Evolutionary conservation across 2,329 filamentous ascomycete genomes (phyloP).

Genomic region (Zymoseptoria brevis): DNA sequence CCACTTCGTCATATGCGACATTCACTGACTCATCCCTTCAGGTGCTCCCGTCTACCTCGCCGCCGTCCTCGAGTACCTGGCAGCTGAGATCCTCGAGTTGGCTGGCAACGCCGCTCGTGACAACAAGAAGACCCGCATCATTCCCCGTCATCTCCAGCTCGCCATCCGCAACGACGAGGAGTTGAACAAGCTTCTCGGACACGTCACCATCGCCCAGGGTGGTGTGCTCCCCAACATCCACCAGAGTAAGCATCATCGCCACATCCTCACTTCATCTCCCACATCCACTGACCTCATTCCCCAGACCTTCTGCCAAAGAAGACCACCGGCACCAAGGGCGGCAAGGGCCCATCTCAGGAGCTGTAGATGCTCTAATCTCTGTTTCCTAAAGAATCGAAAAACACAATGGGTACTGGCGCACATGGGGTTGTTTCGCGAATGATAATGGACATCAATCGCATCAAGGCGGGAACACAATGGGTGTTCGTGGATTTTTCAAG

Average conservation of each 20-base stretch:
- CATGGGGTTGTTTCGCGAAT: slow-evolving; percentile 25
- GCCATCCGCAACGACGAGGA: slow-evolving; percentile 97
- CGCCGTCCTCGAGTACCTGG: slow-evolving; percentile 94
- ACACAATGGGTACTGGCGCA: slow-evolving; percentile 27
- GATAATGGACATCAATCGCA: slow-evolving; percentile 26
- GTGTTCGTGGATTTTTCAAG: slow-evolving; percentile 13
- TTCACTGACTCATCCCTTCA: slow-evolving; percentile 11
- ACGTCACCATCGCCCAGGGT: slow-evolving; percentile 94
- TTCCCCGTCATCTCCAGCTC: slow-evolving; percentile 91
- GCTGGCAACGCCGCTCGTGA: slow-evolving; percentile 99
- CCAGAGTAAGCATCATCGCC: slow-evolving; percentile 61
- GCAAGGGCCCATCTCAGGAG: slow-evolving; percentile 90
- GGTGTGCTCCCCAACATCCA: slow-evolving; percentile 96
- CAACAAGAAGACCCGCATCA: slow-evolving; percentile 99
- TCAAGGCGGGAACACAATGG: slow-evolving; percentile 26
- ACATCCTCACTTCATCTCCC: background rate
- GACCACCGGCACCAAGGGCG: slow-evolving; percentile 67
- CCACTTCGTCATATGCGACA: slow-evolving; percentile 6
- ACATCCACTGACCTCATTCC: slow-evolving; percentile 34
- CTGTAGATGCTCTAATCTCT: slow-evolving; percentile 54
- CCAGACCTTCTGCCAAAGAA: slow-evolving; percentile 98
- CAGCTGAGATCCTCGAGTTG: slow-evolving; percentile 93
- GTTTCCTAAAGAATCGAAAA: slow-evolving; percentile 18
- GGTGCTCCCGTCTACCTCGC: slow-evolving; percentile 61
- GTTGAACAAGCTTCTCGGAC: slow-evolving; percentile 95